A percentile compares a stretch with the other conserved stretches of the same genome.
These are phyloP conservation scores for Penicillium hesseltinei DNA, from an alignment of 2,329 filamentous ascomycete genomes.

Conservation along the genomic window DNA sequence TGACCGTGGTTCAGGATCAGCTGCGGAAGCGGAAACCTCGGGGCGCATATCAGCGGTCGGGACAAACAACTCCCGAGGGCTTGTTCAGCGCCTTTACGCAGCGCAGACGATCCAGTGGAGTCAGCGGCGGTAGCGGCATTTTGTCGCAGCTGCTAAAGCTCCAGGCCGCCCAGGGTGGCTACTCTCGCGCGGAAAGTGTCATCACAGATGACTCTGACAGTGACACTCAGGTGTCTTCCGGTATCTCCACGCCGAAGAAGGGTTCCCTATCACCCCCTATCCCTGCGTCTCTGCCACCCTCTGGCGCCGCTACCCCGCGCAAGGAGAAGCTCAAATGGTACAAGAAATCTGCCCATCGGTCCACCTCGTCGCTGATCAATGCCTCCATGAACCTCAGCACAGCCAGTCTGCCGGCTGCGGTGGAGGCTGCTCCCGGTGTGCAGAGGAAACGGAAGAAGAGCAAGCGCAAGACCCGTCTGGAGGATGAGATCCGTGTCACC, in stretches of 20 bases:
- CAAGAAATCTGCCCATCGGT: constrained; percentile 38
- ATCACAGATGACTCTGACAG: constrained; percentile 35
- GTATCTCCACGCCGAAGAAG: constrained; percentile 30
- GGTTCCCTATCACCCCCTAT: constrained; percentile 22
- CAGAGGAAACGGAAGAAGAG: constrained; percentile 21
- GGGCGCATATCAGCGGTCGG: constrained; percentile 35
- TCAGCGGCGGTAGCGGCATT: constrained; percentile 53
- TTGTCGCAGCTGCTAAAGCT: constrained; percentile 70
- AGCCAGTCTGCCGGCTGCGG: constrained; percentile 31
- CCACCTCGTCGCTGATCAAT: constrained; percentile 39
- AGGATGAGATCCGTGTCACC: constrained; percentile 59
- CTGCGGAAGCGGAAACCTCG: constrained; percentile 30
- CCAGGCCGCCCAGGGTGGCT: constrained; percentile 53
- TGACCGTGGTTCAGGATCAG: constrained; percentile 30
- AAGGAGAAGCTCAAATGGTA: constrained; percentile 45
- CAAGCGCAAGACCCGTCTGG: constrained; percentile 34
- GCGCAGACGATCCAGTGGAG: constrained; percentile 26
- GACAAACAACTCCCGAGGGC: constrained; percentile 32
- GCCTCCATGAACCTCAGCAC: constrained; percentile 39
- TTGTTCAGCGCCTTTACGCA: constrained; percentile 23
- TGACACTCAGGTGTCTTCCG: constrained; percentile 29
- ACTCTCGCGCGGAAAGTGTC: constrained; percentile 28
- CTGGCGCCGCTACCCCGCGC: constrained; percentile 35
- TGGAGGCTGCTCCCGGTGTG: constrained; percentile 21
- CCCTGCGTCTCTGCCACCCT: constrained; percentile 21